A percentile compares a stretch with the other conserved stretches of the same genome.
phyloP scores from a whole-genome alignment of 1,139 yeast species.

The Suhomyces panamericanus region DNA sequence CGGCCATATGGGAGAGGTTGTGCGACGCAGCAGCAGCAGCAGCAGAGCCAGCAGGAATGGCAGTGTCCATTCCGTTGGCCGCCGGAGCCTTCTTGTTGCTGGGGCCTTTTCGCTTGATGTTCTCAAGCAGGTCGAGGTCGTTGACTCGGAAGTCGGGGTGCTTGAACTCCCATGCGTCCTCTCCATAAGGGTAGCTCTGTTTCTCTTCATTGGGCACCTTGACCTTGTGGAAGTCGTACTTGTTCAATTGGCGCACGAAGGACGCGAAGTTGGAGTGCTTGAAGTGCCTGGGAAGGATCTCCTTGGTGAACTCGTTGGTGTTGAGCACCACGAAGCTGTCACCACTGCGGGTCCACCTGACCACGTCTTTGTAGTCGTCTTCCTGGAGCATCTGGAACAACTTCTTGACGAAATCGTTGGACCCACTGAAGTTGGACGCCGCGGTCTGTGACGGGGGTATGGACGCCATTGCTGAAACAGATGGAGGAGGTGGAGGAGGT shows the following conservation, averaged over 20 bases:
- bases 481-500: not conserved
- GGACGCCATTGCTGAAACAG: too few relatives aligned
- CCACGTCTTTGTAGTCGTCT: slow-evolving; percentile 68
- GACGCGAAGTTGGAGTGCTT: slow-evolving; percentile 93
- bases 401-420: slow-evolving; percentile 76
- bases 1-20: slow-evolving; percentile 12
- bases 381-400: slow-evolving; percentile 83
- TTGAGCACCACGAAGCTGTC: slow-evolving; percentile 87
- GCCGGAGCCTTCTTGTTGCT: slow-evolving; percentile 42
- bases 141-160: slow-evolving; percentile 84
- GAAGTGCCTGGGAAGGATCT: slow-evolving; percentile 57
- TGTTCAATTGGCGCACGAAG: slow-evolving; percentile 90
- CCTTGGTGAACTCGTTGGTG: slow-evolving; percentile 58
- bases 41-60: not conserved
- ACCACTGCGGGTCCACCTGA: slow-evolving; percentile 80
- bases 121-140: slow-evolving; percentile 69
- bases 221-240: slow-evolving; percentile 47
- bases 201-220: slow-evolving; percentile 59
- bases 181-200: slow-evolving; percentile 61
- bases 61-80: slow-evolving; percentile 8
- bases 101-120: slow-evolving; percentile 80
- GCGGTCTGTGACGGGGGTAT: slow-evolving; percentile 5
- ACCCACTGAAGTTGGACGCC: slow-evolving; percentile 33
- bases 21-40: slow-evolving; percentile 6
- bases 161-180: slow-evolving; percentile 90